phyloP scores from a whole-genome alignment of 164 flowering plant genomes.

The Echeveria elegans region DNA sequence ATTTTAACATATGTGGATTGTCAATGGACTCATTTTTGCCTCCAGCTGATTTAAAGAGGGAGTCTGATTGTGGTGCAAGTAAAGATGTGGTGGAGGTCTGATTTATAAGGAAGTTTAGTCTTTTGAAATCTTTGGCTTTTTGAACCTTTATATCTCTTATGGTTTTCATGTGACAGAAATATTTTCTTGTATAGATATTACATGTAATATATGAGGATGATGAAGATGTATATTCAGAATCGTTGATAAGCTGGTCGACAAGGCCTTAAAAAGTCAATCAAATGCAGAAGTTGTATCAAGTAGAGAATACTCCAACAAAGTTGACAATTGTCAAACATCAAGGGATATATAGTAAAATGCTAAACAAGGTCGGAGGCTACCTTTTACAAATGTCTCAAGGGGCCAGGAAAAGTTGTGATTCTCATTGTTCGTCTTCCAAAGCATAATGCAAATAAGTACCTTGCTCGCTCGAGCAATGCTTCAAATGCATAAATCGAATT shows the following conservation, averaged over 20 bases:
- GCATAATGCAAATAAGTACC: not conserved
- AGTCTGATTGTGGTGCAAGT: conserved; percentile 9
- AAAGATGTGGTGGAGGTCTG: conserved; percentile 4
- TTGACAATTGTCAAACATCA: too few relatives aligned
- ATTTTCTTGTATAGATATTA: not conserved
- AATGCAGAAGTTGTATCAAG: too few relatives aligned
- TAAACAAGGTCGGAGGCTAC: not conserved
- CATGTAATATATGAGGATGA: too few relatives aligned
- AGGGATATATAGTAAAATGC: not conserved
- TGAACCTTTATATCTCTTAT: not conserved
- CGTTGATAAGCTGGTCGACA: too few relatives aligned
- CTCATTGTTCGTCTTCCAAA: not conserved
- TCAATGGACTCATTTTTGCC: conserved; percentile 62
- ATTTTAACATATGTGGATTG: conserved; percentile 60
- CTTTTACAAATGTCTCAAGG: too few relatives aligned
- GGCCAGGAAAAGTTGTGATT: too few relatives aligned
- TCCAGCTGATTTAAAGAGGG: conserved; percentile 48
- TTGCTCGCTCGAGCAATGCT: too few relatives aligned
- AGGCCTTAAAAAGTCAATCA: too few relatives aligned
- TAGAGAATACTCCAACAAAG: too few relatives aligned
- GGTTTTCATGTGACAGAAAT: not conserved
- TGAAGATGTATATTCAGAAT: too few relatives aligned
- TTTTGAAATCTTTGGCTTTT: not conserved
- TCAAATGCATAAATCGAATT: too few relatives aligned
- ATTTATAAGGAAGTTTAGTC: not conserved